Percentiles rank a stretch among this genome's conserved stretches.
Evolutionary conservation across 768 basidiomycete genomes (phyloP).

Genomic region (Amanita subjunquillea): DNA sequence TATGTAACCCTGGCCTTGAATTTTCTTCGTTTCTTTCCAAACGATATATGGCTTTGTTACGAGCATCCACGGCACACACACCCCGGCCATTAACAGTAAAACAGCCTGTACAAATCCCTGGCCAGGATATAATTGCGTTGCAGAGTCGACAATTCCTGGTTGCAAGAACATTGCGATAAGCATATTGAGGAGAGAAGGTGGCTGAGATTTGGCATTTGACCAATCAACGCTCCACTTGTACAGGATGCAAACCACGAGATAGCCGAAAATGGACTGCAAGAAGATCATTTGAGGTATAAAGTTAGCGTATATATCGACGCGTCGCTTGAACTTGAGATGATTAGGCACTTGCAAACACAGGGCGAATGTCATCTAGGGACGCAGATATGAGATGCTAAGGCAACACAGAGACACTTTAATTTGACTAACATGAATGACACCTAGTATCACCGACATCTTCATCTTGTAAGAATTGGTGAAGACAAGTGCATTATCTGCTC

Average conservation of each 20-base stretch:
- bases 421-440: conserved; percentile 82
- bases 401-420: background rate
- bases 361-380: conserved; percentile 90
- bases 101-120: conserved; percentile 79
- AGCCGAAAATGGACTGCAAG: conserved; percentile 96
- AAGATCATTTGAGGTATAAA: conserved; percentile 98
- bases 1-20: conserved; percentile 77
- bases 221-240: conserved; percentile 98
- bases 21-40: conserved; percentile 84
- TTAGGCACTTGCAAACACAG: conserved; percentile 94
- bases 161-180: conserved; percentile 93
- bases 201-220: conserved; percentile 52
- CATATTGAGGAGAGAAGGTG: conserved; percentile 92
- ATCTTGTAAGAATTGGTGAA: conserved; percentile 99
- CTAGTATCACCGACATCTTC: conserved; percentile 97
- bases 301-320: conserved; percentile 82
- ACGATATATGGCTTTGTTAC: conserved; percentile 84
- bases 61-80: conserved; percentile 95
- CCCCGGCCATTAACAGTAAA: conserved; percentile 63
- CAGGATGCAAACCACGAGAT: conserved; percentile 86
- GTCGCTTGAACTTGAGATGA: conserved; percentile 86
- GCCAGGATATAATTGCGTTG: conserved; percentile 71
- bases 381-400: conserved; percentile 6
- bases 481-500: conserved; percentile 79
- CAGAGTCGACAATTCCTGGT: conserved; percentile 68